Evolutionary conservation across 2,329 filamentous ascomycete genomes (phyloP), one percentile per base, ranked within the genome.

Genomic region (Cordyceps farinosa): DNA sequence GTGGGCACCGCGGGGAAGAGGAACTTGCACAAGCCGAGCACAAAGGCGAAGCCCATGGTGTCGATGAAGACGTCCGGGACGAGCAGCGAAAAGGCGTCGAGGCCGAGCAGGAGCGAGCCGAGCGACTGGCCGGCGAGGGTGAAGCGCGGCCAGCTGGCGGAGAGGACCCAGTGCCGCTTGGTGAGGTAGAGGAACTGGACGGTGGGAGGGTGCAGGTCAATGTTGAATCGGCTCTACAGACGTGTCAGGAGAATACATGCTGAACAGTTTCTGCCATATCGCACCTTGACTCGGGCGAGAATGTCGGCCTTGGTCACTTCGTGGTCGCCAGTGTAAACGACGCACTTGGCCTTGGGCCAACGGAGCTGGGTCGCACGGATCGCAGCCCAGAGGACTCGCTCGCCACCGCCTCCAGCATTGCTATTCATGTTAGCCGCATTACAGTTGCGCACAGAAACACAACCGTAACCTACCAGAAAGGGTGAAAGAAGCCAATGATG

Each of bases 1-100:
- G 92, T 97, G 0, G 94, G 91, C 1, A 97, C 84, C 42, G 79
- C 76, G 0, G 85, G 89, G 72, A 98, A 98, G 30, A 98, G 81
- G 66, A 90, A 84, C 72, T 92, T 95, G 75, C 84, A 90, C 3
- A 97, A 81, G 9, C 91, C 92, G 11, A 97, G 84, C 0, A 90
- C 85, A 73, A 98, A 99, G 32, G 94, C 92, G 72, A 97, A 99
- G 66, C 95, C 95, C 93, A 99, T 97, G 2, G 95, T 99, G 73
- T 99, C 95, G 69, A 99, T 83, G 74, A 98, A 97, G 59, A 98
- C 84, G 74, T 99, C 95, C 0, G 95, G 95, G 0, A 94, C 90
- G 3, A 98, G 82, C 3, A 97, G 85, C n/a, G 86, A 89, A 74
- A 99, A 95, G 11, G 94, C 94, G 71, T 99, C 94, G 82, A 91